Conservation (phyloP, 106 monocot species). For the Dendrobium chrysotoxum region DNA sequence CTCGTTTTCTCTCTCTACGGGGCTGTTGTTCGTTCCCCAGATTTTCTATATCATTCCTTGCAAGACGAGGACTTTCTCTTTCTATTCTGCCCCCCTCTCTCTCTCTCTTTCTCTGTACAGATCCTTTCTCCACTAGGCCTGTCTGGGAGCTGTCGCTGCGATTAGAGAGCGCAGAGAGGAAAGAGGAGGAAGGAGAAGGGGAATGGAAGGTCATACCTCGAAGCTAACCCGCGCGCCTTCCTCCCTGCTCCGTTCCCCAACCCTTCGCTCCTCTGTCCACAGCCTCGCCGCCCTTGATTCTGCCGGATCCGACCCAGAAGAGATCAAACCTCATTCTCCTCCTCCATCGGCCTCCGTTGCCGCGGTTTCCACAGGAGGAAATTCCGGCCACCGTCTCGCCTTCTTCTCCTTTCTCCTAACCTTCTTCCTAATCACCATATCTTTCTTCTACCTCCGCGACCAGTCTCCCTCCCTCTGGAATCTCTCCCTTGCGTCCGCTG, state of each 20-base stretch:
- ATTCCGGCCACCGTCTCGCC: background rate
- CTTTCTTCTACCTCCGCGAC: constrained; percentile 9
- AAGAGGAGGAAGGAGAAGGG: constrained; percentile 9
- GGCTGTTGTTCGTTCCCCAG: background rate
- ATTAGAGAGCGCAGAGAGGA: constrained; percentile 10
- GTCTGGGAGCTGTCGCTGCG: background rate
- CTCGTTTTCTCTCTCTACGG: background rate
- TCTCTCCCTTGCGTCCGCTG: constrained; percentile 18
- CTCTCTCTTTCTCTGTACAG: background rate
- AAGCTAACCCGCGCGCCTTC: constrained; percentile 57
- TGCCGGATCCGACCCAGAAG: constrained; percentile 1
- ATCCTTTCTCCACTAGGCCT: background rate
- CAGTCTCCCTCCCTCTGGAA: constrained; percentile 12
- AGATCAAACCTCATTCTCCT: constrained; percentile 3
- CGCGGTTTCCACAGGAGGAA: background rate
- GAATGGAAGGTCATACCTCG: constrained; percentile 3
- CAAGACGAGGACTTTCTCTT: background rate
- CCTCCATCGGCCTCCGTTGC: background rate
- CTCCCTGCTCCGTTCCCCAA: constrained; percentile 59
- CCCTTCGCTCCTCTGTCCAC: constrained; percentile 46
- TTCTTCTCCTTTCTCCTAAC: background rate
- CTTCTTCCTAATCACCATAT: constrained; percentile 9
- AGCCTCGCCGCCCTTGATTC: constrained; percentile 25
- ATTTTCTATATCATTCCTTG: background rate
- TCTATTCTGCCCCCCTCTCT: no score